Evolutionary conservation across 2,329 filamentous ascomycete species (phyloP), one percentile per base, ranked within the genome.

Genomic region (Macrophomina tecta): DNA sequence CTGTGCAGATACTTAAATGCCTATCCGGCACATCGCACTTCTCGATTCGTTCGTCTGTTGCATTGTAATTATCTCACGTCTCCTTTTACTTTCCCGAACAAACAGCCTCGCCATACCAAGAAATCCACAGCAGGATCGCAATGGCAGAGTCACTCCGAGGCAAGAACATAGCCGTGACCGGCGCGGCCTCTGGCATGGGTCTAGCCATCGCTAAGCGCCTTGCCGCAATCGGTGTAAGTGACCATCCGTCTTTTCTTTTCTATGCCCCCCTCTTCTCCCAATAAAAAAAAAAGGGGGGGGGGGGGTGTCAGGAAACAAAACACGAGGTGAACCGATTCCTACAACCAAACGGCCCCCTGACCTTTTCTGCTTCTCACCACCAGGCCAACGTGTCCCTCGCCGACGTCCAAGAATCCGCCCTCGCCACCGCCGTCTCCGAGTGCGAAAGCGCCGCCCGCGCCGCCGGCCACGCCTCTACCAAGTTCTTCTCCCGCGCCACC

Each of bases 131-230:
- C 16, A 56, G 16, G 11, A 56, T 6, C n/a, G 11, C 7, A 23
- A 60, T 60, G 56, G 38, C 56, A 28, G 30, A n/a, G 69, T 73
- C 72, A 18, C 61, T 76, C 52, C 69, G 75, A 53, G 73, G 69
- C 48, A 76, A 73, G 42, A 72, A 74, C 68, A 73, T 76, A 51
- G 72, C 70, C 48, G 72, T 77, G 64, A 77, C 75, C 3, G 74
- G 75, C 30, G 75, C 73, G 7, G 75, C 73, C 1, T 76, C 73
- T 2, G 74, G 75, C 34, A 77, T 77, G 4, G 75, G 75, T 46
- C 61, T 45, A 6, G 34, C 46, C 36, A 52, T 53, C 45, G 34
- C 42, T 12, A 53, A 3, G 48, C 46, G 18, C 34, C 61, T 64
- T 2, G 60, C 60, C 9, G 14, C 30, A 4, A 28, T 60, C 5